Evolutionary conservation across 1,284 basidiomycete genomes (phyloP).

Genomic region (Xerocomus nothofagi): DNA sequence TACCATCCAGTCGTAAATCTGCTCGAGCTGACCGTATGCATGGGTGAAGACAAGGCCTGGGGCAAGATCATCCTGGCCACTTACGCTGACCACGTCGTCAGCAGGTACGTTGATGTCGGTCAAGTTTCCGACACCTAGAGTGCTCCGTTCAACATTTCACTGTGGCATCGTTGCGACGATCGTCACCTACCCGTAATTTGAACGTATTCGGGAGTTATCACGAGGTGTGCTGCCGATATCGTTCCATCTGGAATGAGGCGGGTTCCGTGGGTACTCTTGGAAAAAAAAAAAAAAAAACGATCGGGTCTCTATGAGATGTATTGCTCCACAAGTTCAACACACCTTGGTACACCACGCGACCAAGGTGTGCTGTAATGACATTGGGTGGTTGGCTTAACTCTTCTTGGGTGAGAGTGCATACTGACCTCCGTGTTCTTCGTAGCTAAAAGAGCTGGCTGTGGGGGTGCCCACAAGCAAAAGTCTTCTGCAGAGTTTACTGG

Average conservation of each 20-base stretch:
- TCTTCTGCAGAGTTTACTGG: conserved; percentile 63
- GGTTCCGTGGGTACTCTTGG: conserved; percentile 62
- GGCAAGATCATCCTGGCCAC: conserved; percentile 65
- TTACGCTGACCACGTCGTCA: conserved; percentile 60
- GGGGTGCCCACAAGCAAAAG: conserved; percentile 59
- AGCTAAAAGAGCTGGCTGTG: conserved; percentile 51
- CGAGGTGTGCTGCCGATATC: conserved; percentile 70
- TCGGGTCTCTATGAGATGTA: conserved; percentile 1
- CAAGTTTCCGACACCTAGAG: conserved; percentile 58
- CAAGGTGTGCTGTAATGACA: conserved; percentile 49
- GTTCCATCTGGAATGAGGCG: conserved; percentile 76
- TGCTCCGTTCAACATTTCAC: conserved; percentile 3
- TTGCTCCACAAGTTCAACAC: conserved; percentile 9
- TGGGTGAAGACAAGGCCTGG: conserved; percentile 72
- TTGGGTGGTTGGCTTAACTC: conserved; percentile 15
- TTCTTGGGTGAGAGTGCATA: conserved; percentile 9
- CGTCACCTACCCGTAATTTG: conserved; percentile 66
- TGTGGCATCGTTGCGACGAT: background rate
- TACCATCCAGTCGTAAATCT: conserved; percentile 71
- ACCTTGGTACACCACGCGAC: conserved; percentile 72
- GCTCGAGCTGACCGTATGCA: conserved; percentile 60
- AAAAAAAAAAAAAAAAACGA: conserved; percentile 11
- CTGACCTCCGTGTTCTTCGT: conserved; percentile 59
- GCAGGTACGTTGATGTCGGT: conserved; percentile 64
- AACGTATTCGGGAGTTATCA: conserved; percentile 68